phyloP scores from a whole-genome alignment of 352 stramenopile genomes.

The Globisporangium acanthophoron region DNA sequence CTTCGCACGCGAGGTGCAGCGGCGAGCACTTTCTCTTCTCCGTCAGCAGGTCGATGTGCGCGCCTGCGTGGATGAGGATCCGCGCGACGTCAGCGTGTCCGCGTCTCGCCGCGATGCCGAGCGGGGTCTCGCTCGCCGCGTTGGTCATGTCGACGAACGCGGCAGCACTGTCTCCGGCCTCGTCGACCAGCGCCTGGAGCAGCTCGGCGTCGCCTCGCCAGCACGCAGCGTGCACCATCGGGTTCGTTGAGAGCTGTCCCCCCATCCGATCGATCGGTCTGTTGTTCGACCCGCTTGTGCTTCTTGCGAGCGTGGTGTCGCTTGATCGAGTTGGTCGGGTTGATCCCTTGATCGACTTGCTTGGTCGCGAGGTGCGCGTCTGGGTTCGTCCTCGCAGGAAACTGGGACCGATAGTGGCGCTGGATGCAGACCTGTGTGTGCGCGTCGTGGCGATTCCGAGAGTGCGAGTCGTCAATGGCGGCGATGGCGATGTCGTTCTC shows the following conservation, averaged over 20 bases:
- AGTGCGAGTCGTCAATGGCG: no score
- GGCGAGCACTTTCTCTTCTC: not conserved
- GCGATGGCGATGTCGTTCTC: no score
- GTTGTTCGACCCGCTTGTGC: no score
- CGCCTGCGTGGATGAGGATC: not conserved
- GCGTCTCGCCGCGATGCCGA: not conserved
- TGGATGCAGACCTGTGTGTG: no score
- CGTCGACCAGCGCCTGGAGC: not conserved
- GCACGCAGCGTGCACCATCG: constrained; percentile 3
- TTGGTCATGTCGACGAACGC: not conserved
- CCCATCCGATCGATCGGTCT: not conserved
- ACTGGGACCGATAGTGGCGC: no score
- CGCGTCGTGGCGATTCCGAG: no score
- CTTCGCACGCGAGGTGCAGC: not conserved
- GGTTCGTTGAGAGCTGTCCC: not conserved
- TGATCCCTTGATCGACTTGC: no score
- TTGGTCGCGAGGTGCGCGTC: no score
- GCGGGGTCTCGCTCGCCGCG: not conserved
- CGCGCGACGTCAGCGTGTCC: not conserved
- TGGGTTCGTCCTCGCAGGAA: no score
- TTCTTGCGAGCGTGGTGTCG: no score
- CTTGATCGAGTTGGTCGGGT: no score
- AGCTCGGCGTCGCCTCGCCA: not conserved
- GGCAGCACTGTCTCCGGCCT: not conserved
- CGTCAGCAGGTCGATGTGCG: not conserved